Base-by-base conservation (phyloP, 768 basidiomycete genomes). In the Fomitopsis pulvina region DNA sequence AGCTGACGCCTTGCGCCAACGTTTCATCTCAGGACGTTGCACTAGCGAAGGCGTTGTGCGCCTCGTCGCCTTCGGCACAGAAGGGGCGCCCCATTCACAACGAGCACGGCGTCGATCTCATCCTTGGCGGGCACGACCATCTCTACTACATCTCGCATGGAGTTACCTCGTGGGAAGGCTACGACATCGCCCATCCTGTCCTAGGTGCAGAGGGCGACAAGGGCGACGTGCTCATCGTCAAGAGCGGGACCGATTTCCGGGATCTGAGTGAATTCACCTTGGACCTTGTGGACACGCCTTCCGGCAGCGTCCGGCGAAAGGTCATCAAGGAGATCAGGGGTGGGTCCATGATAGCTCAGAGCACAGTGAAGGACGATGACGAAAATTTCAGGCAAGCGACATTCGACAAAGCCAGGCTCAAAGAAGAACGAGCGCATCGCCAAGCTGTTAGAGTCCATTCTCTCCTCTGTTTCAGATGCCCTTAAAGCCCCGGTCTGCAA, bases 111-210 rank as follows among this genome's bases (percentile, higher is more conserved):
- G 84, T 84, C 2, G 92, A 94, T 60, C 66, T 93, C 22, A 65
- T 94, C 34, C 75, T 94, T 2, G 92, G 92, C 3, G 92, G 92
- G 2, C 92, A 95, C 58, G 92, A 95, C 61, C 92, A 95, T 54
- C 68, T 86, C 2, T 91, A 89, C 67, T 91, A 78, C 61, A 75
- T 79, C 37, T 79, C 83, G 29, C 79, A 74, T 56, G 89, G 86
- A 9, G 76, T 80, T 14, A 73, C 69, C 34, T 62, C 69, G 4
- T 91, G 87, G 87, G 78, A 85, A 24, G 76, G 73, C 47, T 84
- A 81, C 52, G 78, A 90, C 54, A 60, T 72, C 18, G 67, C 63
- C 2, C 57, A 73, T 39, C 63, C 70, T 3, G 73, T 77, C 25
- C 73, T 85, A 14, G 91, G 87, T 25, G 80, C 81, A 5, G 86